Conservation (phyloP, 2,329 filamentous ascomycete genomes). For the Endocalyx cinctus region DNA sequence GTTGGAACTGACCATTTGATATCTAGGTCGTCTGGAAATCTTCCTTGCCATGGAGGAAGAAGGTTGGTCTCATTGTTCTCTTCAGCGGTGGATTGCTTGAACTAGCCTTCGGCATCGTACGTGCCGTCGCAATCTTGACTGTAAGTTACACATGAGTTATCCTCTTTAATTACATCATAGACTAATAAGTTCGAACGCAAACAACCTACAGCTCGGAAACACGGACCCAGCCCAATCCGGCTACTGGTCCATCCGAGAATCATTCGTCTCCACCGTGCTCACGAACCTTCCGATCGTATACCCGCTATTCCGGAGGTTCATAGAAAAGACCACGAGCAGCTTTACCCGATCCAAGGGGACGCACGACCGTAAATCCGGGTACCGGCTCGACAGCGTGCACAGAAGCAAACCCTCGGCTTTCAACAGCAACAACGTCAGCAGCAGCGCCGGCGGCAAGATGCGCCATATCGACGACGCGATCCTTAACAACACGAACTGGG, state of each 20-base stretch:
- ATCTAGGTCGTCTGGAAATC: slow-evolving; percentile 39
- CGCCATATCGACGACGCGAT: slow-evolving; percentile 2
- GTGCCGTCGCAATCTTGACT: slow-evolving; percentile 42
- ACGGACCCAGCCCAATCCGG: slow-evolving; percentile 27
- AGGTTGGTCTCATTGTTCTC: slow-evolving; percentile 40
- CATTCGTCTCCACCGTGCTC: slow-evolving; percentile 34
- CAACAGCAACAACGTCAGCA: no score
- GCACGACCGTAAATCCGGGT: slow-evolving; percentile 8
- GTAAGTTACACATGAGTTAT: slow-evolving; percentile 9
- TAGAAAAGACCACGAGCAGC: slow-evolving; percentile 18
- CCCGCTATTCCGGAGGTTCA: slow-evolving; percentile 22
- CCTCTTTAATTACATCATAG: neutral
- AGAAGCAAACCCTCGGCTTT: neutral
- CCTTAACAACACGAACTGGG: slow-evolving; percentile 8
- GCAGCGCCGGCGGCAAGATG: no score
- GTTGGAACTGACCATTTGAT: neutral
- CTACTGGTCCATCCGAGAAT: slow-evolving; percentile 36
- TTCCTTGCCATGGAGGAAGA: slow-evolving; percentile 34
- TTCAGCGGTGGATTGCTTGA: slow-evolving; percentile 48
- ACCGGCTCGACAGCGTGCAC: slow-evolving; percentile 11
- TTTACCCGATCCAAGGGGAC: slow-evolving; percentile 5
- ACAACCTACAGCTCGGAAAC: slow-evolving; percentile 25
- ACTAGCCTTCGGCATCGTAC: slow-evolving; percentile 45
- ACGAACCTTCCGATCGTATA: slow-evolving; percentile 37
- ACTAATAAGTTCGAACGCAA: slow-evolving; percentile 6